phyloP scores from a whole-genome alignment of 1,139 yeast species.

The Candida pseudoviswanathii region DNA sequence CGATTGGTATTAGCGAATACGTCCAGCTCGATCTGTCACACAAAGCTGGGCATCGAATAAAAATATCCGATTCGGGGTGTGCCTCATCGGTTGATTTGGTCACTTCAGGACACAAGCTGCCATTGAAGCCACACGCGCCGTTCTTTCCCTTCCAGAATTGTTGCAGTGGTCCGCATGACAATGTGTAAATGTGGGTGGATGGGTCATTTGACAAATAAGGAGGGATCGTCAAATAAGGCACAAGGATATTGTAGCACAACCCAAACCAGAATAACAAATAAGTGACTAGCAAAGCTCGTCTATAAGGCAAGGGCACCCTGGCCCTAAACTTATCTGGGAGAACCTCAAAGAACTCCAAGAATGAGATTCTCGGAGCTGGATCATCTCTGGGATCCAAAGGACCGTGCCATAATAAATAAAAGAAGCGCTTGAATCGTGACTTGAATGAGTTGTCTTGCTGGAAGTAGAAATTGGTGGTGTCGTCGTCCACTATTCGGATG shows the following conservation, averaged over 20 bases:
- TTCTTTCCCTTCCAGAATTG: slow-evolving; percentile 75
- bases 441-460: background rate
- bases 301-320: slow-evolving; percentile 27
- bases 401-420: slow-evolving; percentile 47
- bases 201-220: slow-evolving; percentile 27
- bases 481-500: slow-evolving; percentile 2
- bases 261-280: slow-evolving; percentile 44
- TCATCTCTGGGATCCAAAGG: slow-evolving; percentile 52
- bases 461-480: slow-evolving; percentile 1
- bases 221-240: slow-evolving; percentile 42
- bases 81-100: slow-evolving; percentile 4
- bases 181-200: slow-evolving; percentile 24
- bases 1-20: slow-evolving; percentile 77
- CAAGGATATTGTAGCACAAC: slow-evolving; percentile 28
- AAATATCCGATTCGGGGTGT: slow-evolving; percentile 40
- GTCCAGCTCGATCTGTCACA: slow-evolving; percentile 81
- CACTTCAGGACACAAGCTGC: slow-evolving; percentile 52
- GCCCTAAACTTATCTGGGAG: slow-evolving; percentile 43
- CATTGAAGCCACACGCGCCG: slow-evolving; percentile 75
- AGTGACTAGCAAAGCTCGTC: slow-evolving; percentile 31
- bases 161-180: slow-evolving; percentile 43
- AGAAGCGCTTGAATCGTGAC: slow-evolving; percentile 8
- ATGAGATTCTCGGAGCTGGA: slow-evolving; percentile 39
- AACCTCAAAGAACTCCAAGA: slow-evolving; percentile 37
- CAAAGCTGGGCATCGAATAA: slow-evolving; percentile 83